Evolutionary conservation across 352 stramenopile genomes (phyloP).

Genomic region (Phytophthora lateralis): DNA sequence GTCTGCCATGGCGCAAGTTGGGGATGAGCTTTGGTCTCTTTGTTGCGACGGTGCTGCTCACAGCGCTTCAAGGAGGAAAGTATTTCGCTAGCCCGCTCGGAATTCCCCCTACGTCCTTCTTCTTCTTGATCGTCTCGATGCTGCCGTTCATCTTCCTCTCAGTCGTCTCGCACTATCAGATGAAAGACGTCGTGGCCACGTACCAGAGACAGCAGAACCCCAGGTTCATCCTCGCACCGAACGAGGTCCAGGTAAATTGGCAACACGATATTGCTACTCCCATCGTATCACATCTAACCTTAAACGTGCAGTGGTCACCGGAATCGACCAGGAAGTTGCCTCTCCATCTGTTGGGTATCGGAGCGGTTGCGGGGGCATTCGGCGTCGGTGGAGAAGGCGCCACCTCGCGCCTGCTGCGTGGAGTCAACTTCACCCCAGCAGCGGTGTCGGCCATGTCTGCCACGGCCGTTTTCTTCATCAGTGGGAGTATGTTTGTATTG

Average conservation of each 20-base stretch:
- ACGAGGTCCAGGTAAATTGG: conserved; percentile 46
- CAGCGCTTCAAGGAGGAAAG: conserved; percentile 88
- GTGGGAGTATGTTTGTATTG: conserved; percentile 36
- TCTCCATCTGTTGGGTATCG: conserved; percentile 82
- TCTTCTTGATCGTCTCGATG: conserved; percentile 78
- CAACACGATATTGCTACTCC: conserved; percentile 24
- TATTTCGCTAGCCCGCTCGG: conserved; percentile 87
- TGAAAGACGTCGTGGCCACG: conserved; percentile 43
- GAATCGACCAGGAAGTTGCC: conserved; percentile 74
- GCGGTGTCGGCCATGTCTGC: conserved; percentile 83
- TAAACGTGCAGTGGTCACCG: conserved; percentile 42
- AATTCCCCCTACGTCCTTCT: conserved; percentile 83
- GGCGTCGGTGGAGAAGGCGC: conserved; percentile 91
- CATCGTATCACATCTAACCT: conserved; percentile 2
- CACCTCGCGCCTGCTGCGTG: conserved; percentile 90
- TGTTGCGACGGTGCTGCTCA: conserved; percentile 82
- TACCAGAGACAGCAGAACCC: conserved; percentile 45
- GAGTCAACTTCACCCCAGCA: conserved; percentile 79
- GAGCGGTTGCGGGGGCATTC: conserved; percentile 92
- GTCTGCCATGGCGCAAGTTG: conserved; percentile 67
- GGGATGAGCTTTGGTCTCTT: conserved; percentile 79
- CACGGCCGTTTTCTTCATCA: conserved; percentile 42
- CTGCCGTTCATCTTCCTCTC: conserved; percentile 69
- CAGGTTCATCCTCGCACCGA: conserved; percentile 47
- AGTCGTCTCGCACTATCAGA: conserved; percentile 69